These are phyloP conservation scores for Candida sonorensis DNA, from an alignment of 805 yeast species.

Conservation along the genomic window DNA sequence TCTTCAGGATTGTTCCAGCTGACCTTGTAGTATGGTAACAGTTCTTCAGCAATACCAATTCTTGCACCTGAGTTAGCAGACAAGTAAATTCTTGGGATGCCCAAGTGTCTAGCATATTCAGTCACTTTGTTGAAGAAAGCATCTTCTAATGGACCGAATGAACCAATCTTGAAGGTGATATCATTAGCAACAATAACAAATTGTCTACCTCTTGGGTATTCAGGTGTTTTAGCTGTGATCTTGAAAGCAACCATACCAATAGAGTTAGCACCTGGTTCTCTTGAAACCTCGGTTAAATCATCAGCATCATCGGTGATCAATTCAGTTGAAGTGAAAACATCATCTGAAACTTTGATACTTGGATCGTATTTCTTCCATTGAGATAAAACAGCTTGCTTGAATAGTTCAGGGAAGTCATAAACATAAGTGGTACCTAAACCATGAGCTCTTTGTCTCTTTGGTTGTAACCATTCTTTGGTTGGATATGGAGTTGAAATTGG, in stretches of 20 bases:
- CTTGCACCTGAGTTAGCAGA: slow-evolving; percentile 99
- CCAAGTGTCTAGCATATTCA: slow-evolving; percentile 80
- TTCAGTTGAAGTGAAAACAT: slow-evolving; percentile 72
- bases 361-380: slow-evolving; percentile 74
- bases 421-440: slow-evolving; percentile 97
- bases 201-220: slow-evolving; percentile 94
- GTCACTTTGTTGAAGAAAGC: slow-evolving; percentile 87
- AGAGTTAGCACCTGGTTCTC: slow-evolving; percentile 95
- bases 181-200: slow-evolving; percentile 92
- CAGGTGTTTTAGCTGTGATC: slow-evolving; percentile 88
- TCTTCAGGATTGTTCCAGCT: slow-evolving; percentile 80
- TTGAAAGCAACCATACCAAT: slow-evolving; percentile 98
- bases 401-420: slow-evolving; percentile 97
- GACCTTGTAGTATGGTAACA: slow-evolving; percentile 81
- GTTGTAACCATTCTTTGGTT: slow-evolving; percentile 96
- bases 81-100: slow-evolving; percentile 91
- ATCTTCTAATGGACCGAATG: slow-evolving; percentile 97
- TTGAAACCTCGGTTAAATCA: slow-evolving; percentile 75
- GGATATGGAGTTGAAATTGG: slow-evolving; percentile 95
- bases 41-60: slow-evolving; percentile 96
- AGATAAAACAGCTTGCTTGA: slow-evolving; percentile 83
- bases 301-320: slow-evolving; percentile 79
- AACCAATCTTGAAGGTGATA: slow-evolving; percentile 96
- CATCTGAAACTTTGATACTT: slow-evolving; percentile 58
- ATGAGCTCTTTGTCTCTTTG: slow-evolving; percentile 98